Percentiles rank a stretch among this genome's conserved stretches.
phyloP scores from a whole-genome alignment of 345 rosid genomes.

The Draba incana region DNA sequence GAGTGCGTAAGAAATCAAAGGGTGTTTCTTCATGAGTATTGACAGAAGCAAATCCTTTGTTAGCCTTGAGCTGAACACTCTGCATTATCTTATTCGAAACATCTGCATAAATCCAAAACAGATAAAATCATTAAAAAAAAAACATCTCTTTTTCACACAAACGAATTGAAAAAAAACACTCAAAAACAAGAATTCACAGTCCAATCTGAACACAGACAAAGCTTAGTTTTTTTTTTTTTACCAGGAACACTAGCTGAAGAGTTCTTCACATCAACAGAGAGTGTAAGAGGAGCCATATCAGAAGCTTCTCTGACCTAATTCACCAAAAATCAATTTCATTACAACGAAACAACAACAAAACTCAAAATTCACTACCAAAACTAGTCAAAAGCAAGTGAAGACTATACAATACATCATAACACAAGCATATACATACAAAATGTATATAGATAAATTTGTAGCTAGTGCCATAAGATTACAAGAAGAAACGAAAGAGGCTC shows the following conservation, averaged over 20 bases:
- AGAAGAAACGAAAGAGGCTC: no score
- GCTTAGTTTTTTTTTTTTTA: not conserved
- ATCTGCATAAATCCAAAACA: conserved; percentile 45
- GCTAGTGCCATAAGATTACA: not conserved
- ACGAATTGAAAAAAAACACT: not conserved
- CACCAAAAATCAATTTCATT: conserved; percentile 27
- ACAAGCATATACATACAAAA: not conserved
- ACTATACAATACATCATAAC: conserved; percentile 4
- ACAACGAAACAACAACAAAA: not conserved
- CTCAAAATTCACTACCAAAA: not conserved
- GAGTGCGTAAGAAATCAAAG: conserved; percentile 67
- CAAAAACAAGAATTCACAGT: no score
- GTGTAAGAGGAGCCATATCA: no score
- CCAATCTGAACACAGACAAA: not conserved
- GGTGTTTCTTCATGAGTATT: conserved; percentile 60
- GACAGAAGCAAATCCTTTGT: conserved; percentile 67
- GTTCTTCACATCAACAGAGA: conserved; percentile 42
- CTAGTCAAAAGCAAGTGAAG: conserved; percentile 24
- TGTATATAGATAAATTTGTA: not conserved
- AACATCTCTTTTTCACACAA: not conserved
- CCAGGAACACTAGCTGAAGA: conserved; percentile 36
- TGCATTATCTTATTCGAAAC: conserved; percentile 43
- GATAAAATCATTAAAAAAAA: not conserved
- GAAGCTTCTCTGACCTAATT: no score
- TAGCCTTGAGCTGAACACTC: conserved; percentile 46